phyloP scores from a whole-genome alignment of 345 rosid genomes.

The Iberis pinnata region DNA sequence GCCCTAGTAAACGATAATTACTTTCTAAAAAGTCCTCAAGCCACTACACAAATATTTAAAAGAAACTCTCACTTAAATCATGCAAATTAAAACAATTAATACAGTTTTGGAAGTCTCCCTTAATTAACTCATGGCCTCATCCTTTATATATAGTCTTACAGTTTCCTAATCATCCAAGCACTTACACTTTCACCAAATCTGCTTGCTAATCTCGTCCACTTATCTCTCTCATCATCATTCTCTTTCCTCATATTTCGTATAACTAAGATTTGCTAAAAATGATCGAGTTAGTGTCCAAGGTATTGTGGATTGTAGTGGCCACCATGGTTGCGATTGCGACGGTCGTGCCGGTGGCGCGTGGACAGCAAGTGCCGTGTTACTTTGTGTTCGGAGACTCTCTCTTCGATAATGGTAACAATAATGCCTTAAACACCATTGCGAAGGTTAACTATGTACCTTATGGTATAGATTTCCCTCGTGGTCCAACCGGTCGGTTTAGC shows the following conservation, averaged over 20 bases:
- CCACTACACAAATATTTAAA: no score
- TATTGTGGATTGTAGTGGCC: slow-evolving; percentile 18
- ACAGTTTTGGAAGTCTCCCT: no score
- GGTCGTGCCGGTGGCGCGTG: slow-evolving; percentile 9
- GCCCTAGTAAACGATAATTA: no score
- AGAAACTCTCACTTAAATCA: no score
- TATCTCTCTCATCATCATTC: background rate
- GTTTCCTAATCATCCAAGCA: no score
- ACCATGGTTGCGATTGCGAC: slow-evolving; percentile 2
- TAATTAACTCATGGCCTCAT: no score
- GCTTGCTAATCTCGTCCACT: background rate
- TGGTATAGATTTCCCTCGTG: slow-evolving; percentile 45
- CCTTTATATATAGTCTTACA: no score
- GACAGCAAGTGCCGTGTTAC: slow-evolving; percentile 42
- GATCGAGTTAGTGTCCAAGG: slow-evolving; percentile 17
- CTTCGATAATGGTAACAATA: slow-evolving; percentile 59
- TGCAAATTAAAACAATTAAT: no score
- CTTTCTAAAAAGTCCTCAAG: no score
- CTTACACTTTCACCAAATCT: no score
- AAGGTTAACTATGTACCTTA: slow-evolving; percentile 52
- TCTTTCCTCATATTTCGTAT: background rate
- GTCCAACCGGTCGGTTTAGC: slow-evolving; percentile 61
- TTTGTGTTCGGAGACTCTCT: slow-evolving; percentile 63
- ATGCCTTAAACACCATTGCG: slow-evolving; percentile 38
- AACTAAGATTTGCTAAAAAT: slow-evolving; percentile 10